Evolutionary conservation across 345 rosid genomes (phyloP).

Genomic region (Pugionium dolabratum): DNA sequence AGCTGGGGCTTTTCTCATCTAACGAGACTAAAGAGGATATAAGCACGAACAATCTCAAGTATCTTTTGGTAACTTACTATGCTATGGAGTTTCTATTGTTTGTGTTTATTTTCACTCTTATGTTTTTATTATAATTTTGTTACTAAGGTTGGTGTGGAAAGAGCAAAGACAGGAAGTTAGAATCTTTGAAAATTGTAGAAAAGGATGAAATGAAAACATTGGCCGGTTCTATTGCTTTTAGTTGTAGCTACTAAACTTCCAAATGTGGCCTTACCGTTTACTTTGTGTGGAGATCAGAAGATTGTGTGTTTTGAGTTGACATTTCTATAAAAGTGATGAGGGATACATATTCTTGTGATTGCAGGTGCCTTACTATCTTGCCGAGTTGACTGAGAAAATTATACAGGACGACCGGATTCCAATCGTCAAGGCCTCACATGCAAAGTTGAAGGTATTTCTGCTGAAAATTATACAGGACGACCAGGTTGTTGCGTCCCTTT

Average conservation of each 20-base stretch:
- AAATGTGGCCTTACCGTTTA: too few relatives aligned
- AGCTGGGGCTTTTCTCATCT: conserved; percentile 77
- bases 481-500: conserved; percentile 8
- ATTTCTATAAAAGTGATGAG: neutral
- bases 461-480: neutral
- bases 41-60: conserved; percentile 80
- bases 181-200: neutral
- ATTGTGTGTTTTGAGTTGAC: too few relatives aligned
- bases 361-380: conserved; percentile 36
- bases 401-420: conserved; percentile 5
- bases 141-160: neutral
- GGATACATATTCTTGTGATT: too few relatives aligned
- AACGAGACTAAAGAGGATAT: conserved; percentile 93
- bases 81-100: too few relatives aligned
- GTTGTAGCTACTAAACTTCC: conserved; percentile 3
- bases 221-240: neutral
- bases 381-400: conserved; percentile 62
- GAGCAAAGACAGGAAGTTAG: neutral
- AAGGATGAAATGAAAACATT: neutral
- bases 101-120: too few relatives aligned
- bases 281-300: too few relatives aligned
- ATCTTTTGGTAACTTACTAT: conserved; percentile 57
- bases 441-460: neutral
- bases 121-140: too few relatives aligned
- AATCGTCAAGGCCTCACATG: too few relatives aligned